Base-by-base conservation (phyloP, 768 basidiomycete genomes). In the Boletales sp. region DNA sequence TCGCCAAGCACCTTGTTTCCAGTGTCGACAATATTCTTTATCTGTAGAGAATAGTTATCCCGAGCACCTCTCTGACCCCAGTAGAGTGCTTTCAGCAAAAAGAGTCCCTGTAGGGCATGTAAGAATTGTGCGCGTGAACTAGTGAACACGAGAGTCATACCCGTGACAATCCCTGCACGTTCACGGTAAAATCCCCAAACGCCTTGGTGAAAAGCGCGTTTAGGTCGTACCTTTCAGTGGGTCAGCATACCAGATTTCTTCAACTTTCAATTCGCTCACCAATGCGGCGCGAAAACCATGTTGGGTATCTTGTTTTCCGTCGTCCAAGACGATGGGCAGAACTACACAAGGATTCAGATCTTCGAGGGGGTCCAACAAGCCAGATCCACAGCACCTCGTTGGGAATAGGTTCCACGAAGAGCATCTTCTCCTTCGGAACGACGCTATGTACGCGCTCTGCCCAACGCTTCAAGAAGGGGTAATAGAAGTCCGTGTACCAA, bases 161-260 rank as follows among this genome's bases (percentile, higher is more conserved):
- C 67, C 88, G 74, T 0, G 95, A 87, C 13, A 97, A 69, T 1
- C 88, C 93, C 72, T 97, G 95, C 0, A 98, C 94, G 62, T 98
- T 95, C 38, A 92, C 89, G 0, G 83, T 84, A 67, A 97, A 88
- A 59, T 88, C 80, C 0, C 89, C 84, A 54, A 91, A 91, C 3
- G 80, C 78, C 66, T 96, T 96, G 21, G 71, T 68, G 70, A 97
- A 98, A 8, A 99, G 74, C 8, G 84, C 82, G 48, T 94, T 86
- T 8, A 99, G 77, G 63, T 98, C 95, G 57, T 99, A 98, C 90
- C 90, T 92, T 48, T 5, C 39, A 14, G 17, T 36, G 15, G 7
- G 30, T 49, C 7, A 50, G 30, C 17, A 50, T 8, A 14, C 8
- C 9, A 25, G 21, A 41, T 17, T 13, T 11, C 5, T 41, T 9